Base-by-base conservation (phyloP, 495 filamentous ascomycete genomes). In the Aspergillus diversus region DNA sequence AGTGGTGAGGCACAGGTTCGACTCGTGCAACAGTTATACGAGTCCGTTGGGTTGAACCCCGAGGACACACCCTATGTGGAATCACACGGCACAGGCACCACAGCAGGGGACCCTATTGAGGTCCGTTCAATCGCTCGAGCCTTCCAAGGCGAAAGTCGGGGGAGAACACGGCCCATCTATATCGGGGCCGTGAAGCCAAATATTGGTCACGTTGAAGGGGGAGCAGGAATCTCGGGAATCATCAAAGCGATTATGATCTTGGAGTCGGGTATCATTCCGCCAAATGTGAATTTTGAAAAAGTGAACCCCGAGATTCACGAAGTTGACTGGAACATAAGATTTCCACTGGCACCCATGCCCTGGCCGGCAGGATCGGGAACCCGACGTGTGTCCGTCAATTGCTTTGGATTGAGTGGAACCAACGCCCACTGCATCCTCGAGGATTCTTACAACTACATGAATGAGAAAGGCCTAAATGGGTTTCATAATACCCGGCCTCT, bases 231-330 rank as follows among this genome's bases (percentile, higher is more conserved):
- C 48, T 83, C 84, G 1, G 80, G 80, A 1, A 31, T 89, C 0
- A 70, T 90, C 5, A 89, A 89, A 70, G 80, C 81, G 0, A 73
- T 81, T 1, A 61, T 84, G n/a, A 74, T 81, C 17, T 71, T 90
- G 57, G 79, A 82, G 55, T 71, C 84, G 33, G 57, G 61, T 5
- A 64, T 67, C 0, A 78, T 87, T 13, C 80, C 81, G 0, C 84
- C 86, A 0, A 89, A 86, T 55, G 59, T 70, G 33, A 60, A 61
- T 3, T 61, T 61, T 27, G 7, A 33, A 0, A 57, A 16, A 0
- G 57, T 57, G 0, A 65, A 65, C 13, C 62, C 62, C 5, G 37
- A 17, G n/a, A 50, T 52, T 32, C 1, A 27, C 21, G 21, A 42
- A 33, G 16, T 39, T 53, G 43, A 13, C 8, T 7, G n/a, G 5